phyloP scores from a whole-genome alignment of 768 basidiomycete genomes.

The Suillus variegatus region DNA sequence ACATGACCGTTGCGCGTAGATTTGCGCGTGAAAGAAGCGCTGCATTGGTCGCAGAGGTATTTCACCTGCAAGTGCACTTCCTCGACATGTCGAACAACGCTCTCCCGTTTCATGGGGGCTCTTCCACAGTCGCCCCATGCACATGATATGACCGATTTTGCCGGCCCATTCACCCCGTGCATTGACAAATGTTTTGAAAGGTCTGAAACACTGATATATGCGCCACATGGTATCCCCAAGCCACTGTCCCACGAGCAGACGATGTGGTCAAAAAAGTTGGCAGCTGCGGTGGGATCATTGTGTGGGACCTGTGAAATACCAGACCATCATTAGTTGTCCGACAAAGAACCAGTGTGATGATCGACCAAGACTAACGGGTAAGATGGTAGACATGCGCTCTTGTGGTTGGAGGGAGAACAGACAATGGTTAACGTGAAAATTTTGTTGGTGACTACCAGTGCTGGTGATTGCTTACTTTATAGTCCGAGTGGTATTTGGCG shows the following conservation, averaged over 20 bases:
- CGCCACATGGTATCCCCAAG: constrained; percentile 3
- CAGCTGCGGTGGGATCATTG: neutral
- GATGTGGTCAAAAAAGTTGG: neutral
- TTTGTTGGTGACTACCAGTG: neutral
- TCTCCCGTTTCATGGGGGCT: constrained; percentile 27
- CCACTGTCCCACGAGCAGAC: constrained; percentile 15
- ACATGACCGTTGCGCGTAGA: constrained; percentile 21
- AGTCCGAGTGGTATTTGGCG: neutral
- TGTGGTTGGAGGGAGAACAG: neutral
- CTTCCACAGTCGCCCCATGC: constrained; percentile 20
- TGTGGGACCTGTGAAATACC: neutral
- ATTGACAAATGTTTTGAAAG: constrained; percentile 25
- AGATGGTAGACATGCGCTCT: neutral
- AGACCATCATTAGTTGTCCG: neutral
- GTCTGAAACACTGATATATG: constrained; percentile 2
- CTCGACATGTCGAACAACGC: constrained; percentile 26
- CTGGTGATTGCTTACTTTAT: neutral
- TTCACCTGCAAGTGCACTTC: constrained; percentile 25
- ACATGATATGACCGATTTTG: constrained; percentile 13
- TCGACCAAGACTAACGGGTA: neutral
- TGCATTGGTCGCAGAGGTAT: constrained; percentile 20
- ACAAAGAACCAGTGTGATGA: neutral
- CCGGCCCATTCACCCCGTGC: constrained; percentile 24
- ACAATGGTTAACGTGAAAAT: neutral
- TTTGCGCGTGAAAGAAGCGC: constrained; percentile 27